A percentile compares a stretch with the other conserved stretches of the same genome.
phyloP scores from a whole-genome alignment of 2,329 filamentous ascomycete species.

The Didymella exigua region DNA sequence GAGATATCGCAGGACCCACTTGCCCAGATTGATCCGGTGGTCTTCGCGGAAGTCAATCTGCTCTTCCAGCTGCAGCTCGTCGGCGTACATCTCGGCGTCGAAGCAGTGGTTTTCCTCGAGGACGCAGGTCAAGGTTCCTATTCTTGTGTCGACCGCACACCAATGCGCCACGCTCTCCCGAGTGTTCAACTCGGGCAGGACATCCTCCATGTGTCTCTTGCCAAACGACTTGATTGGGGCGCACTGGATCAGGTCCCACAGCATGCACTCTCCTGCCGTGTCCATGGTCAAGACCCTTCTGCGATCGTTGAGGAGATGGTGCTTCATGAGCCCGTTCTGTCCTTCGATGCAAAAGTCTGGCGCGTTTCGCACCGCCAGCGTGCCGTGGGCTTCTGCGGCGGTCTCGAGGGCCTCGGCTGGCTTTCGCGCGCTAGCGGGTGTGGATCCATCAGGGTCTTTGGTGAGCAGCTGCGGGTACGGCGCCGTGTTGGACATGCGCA shows the following conservation, averaged over 20 bases:
- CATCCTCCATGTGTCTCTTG: slow-evolving; percentile 91
- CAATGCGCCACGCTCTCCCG: slow-evolving; percentile 89
- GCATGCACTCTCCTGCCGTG: slow-evolving; percentile 88
- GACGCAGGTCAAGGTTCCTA: slow-evolving; percentile 86
- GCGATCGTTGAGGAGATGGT: slow-evolving; percentile 88
- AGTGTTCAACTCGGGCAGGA: slow-evolving; percentile 84
- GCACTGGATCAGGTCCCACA: slow-evolving; percentile 96
- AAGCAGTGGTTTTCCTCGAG: slow-evolving; percentile 96
- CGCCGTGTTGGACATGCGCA: slow-evolving; percentile 84
- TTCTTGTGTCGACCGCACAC: slow-evolving; percentile 94
- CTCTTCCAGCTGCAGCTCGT: slow-evolving; percentile 78
- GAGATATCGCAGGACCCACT: slow-evolving; percentile 92
- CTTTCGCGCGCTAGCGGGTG: slow-evolving; percentile 60
- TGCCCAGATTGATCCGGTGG: slow-evolving; percentile 94
- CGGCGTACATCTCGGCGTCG: slow-evolving; percentile 95
- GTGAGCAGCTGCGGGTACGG: slow-evolving; percentile 67
- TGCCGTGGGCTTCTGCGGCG: slow-evolving; percentile 41
- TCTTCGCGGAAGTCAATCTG: slow-evolving; percentile 86
- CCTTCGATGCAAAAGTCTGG: slow-evolving; percentile 76
- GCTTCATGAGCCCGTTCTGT: slow-evolving; percentile 92
- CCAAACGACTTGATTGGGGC: slow-evolving; percentile 89
- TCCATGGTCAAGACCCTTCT: slow-evolving; percentile 88
- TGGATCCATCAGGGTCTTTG: slow-evolving; percentile 63
- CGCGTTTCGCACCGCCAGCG: slow-evolving; percentile 49
- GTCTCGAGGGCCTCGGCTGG: slow-evolving; percentile 60